These are phyloP conservation scores for Erodium moschatum DNA, from an alignment of 441 rosid species.

Conservation along the genomic window DNA sequence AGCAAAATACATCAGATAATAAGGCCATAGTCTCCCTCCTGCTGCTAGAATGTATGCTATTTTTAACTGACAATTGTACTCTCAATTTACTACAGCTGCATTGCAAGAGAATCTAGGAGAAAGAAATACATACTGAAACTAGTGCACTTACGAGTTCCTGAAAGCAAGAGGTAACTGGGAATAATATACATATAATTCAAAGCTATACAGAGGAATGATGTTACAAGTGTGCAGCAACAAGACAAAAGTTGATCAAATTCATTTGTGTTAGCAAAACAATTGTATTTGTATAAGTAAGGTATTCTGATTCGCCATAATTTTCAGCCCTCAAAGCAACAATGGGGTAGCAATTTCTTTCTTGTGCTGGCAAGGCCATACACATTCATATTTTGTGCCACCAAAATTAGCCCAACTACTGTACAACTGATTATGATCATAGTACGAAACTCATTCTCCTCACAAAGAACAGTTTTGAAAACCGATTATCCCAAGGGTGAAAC, in stretches of 20 bases:
- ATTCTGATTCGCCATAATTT: not conserved
- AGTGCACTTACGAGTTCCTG: not conserved
- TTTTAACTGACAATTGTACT: not conserved
- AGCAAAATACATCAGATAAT: not conserved
- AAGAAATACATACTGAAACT: not conserved
- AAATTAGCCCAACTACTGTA: not conserved
- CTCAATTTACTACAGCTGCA: not conserved
- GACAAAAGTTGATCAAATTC: not conserved
- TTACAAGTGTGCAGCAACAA: not conserved
- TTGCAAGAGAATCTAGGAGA: constrained; percentile 1
- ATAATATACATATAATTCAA: not conserved
- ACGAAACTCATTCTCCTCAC: not conserved
- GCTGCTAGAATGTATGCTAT: not conserved
- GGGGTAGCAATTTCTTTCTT: not conserved
- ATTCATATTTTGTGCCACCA: not conserved
- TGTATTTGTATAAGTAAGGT: not conserved
- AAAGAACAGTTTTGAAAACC: not conserved
- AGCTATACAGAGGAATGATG: not conserved
- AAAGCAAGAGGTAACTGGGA: not conserved
- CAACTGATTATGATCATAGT: not conserved
- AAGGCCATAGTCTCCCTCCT: not conserved
- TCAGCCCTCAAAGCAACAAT: not conserved
- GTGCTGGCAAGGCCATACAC: not conserved
- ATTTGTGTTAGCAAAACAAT: not conserved
- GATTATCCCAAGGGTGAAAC: not conserved